phyloP scores from a whole-genome alignment of 441 rosid genomes.

The Adansonia rubrostipa region DNA sequence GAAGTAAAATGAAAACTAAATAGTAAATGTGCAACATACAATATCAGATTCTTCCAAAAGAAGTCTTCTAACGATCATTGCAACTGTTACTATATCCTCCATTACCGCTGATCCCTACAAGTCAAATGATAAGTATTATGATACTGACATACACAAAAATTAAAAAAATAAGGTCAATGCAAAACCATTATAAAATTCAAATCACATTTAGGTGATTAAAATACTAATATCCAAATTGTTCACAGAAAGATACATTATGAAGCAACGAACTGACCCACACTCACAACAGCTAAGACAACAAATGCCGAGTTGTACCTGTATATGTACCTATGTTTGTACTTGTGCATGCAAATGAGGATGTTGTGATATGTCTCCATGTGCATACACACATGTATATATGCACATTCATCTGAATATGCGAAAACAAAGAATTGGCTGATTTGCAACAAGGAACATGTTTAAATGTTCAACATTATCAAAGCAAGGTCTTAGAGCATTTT shows the following conservation, averaged over 20 bases:
- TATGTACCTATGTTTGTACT: neutral
- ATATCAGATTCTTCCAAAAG: slow-evolving; percentile 88
- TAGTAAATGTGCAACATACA: slow-evolving; percentile 46
- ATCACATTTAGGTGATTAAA: neutral
- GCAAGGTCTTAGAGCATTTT: neutral
- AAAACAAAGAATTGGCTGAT: neutral
- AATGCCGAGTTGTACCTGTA: neutral
- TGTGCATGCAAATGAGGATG: neutral
- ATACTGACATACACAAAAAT: slow-evolving; percentile 4
- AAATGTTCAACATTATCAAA: neutral
- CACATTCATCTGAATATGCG: neutral
- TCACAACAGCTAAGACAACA: neutral
- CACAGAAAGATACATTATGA: slow-evolving; percentile 14
- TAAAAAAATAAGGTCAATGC: slow-evolving; percentile 9
- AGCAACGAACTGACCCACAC: neutral
- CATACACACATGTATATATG: neutral
- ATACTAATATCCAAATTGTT: neutral
- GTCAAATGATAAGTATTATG: slow-evolving; percentile 23
- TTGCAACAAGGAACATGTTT: neutral
- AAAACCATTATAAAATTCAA: neutral
- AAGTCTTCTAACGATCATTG: slow-evolving; percentile 90
- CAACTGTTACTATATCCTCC: slow-evolving; percentile 80
- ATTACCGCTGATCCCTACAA: slow-evolving; percentile 71
- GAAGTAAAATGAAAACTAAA: slow-evolving; percentile 18
- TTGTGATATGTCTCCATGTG: neutral